Conservation (phyloP, 139 green algal genomes). For the Microglena sp. region DNA sequence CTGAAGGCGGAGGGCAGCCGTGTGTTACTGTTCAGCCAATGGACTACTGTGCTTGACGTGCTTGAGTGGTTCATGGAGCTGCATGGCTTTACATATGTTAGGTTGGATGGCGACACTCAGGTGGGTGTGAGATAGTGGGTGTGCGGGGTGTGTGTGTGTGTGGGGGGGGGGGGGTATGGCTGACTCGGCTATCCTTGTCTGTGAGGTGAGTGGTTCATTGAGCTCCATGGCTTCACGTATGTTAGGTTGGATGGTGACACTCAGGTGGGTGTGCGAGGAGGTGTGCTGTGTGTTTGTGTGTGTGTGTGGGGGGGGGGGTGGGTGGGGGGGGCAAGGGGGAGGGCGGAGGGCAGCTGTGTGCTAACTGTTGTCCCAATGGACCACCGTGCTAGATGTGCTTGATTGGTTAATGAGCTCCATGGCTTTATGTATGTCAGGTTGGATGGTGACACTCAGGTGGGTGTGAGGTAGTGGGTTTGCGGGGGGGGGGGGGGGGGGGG, state of each 20-base stretch:
- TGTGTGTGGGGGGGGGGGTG: too few species aligned
- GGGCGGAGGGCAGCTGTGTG: too few species aligned
- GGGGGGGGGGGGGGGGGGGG: too few species aligned
- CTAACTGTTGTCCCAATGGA: constrained; percentile 75
- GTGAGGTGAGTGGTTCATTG: constrained; percentile 77
- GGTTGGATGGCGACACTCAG: constrained; percentile 77
- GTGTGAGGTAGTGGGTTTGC: too few species aligned
- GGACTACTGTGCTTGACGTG: constrained; percentile 70
- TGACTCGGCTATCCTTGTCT: too few species aligned
- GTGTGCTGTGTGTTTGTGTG: too few species aligned
- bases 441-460: constrained; percentile 71
- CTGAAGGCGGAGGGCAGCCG: too few species aligned
- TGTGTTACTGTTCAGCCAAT: constrained; percentile 73
- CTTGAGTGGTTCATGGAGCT: constrained; percentile 72
- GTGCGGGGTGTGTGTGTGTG: too few species aligned
- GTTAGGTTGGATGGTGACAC: constrained; percentile 80
- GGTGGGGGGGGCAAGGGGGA: too few species aligned
- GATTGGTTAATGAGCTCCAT: constrained; percentile 63
- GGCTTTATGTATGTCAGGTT: constrained; percentile 61
- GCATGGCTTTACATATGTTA: constrained; percentile 45
- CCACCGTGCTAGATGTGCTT: constrained; percentile 76
- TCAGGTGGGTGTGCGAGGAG: constrained; percentile 32
- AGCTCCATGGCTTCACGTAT: constrained; percentile 40
- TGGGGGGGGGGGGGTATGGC: too few species aligned
- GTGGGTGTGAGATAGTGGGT: too few species aligned